phyloP scores from a whole-genome alignment of 345 rosid genomes.

The Litchi chinensis region DNA sequence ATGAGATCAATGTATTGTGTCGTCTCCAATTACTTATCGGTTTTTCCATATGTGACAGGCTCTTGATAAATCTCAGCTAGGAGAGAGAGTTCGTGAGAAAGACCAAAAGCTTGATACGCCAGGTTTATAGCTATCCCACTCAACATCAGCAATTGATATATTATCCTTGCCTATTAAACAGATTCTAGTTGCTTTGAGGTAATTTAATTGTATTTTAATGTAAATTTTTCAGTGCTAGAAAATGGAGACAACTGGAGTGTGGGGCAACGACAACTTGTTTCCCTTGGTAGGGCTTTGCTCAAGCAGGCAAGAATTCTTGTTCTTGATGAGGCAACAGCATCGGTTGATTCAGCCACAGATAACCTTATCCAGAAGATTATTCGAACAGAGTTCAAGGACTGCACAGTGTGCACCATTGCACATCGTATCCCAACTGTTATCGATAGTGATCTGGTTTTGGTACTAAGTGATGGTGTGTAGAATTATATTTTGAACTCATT shows the following conservation, averaged over 20 bases:
- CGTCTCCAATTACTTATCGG: neutral
- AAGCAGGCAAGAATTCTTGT: conserved; percentile 92
- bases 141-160: neutral
- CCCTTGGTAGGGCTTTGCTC: conserved; percentile 89
- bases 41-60: conserved; percentile 53
- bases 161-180: neutral
- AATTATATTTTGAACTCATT: neutral
- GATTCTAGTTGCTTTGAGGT: conserved; percentile 11
- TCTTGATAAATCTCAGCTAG: conserved; percentile 93
- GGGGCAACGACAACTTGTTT: conserved; percentile 95
- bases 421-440: conserved; percentile 98
- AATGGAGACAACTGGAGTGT: conserved; percentile 99
- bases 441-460: conserved; percentile 96
- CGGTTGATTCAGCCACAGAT: conserved; percentile 98
- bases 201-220: conserved; percentile 18
- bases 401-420: conserved; percentile 98
- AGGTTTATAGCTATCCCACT: conserved; percentile 49
- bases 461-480: conserved; percentile 86
- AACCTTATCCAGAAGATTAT: conserved; percentile 94
- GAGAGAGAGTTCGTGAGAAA: conserved; percentile 79
- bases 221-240: conserved; percentile 64
- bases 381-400: conserved; percentile 83
- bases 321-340: conserved; percentile 98
- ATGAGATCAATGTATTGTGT: neutral
- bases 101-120: conserved; percentile 87